phyloP scores from a whole-genome alignment of 2,329 filamentous ascomycete genomes.

The Aspergillus sp. region DNA sequence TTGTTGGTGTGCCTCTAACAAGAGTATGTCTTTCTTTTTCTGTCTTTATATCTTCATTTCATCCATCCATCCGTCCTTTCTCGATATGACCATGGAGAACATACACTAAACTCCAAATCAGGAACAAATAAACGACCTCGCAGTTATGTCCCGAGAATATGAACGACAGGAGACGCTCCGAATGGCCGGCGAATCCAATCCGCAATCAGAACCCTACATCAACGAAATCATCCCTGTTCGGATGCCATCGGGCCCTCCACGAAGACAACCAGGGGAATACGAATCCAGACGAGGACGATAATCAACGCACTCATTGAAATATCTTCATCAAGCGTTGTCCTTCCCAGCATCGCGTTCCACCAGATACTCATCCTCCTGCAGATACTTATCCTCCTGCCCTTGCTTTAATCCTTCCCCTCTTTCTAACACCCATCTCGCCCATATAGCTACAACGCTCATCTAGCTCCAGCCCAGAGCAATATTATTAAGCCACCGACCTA shows the following conservation, averaged over 20 bases:
- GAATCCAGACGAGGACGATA: conserved; percentile 29
- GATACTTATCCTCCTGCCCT: neutral
- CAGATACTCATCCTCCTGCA: neutral
- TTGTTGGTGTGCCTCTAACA: conserved; percentile 47
- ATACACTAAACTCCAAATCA: conserved; percentile 23
- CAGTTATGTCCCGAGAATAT: conserved; percentile 48
- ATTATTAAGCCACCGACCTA: neutral
- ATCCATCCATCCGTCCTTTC: neutral
- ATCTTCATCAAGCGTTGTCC: neutral
- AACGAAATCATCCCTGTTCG: conserved; percentile 43
- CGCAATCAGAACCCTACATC: conserved; percentile 40
- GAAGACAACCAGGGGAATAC: conserved; percentile 28
- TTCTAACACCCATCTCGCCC: neutral
- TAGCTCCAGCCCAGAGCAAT: neutral
- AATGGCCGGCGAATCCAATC: conserved; percentile 36
- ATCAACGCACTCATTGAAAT: neutral
- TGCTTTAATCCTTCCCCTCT: neutral
- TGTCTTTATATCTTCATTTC: neutral
- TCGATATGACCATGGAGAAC: neutral
- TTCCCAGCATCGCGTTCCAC: neutral
- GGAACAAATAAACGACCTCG: conserved; percentile 53
- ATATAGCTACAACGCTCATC: neutral
- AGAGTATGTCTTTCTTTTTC: conserved; percentile 33
- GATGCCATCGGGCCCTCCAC: conserved; percentile 22
- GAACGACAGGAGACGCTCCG: conserved; percentile 48